A percentile compares a stretch with the other conserved stretches of the same genome.
These are phyloP conservation scores for Glycyrrhiza uralensis DNA, from an alignment of 306 rosid genomes.

Conservation along the genomic window DNA sequence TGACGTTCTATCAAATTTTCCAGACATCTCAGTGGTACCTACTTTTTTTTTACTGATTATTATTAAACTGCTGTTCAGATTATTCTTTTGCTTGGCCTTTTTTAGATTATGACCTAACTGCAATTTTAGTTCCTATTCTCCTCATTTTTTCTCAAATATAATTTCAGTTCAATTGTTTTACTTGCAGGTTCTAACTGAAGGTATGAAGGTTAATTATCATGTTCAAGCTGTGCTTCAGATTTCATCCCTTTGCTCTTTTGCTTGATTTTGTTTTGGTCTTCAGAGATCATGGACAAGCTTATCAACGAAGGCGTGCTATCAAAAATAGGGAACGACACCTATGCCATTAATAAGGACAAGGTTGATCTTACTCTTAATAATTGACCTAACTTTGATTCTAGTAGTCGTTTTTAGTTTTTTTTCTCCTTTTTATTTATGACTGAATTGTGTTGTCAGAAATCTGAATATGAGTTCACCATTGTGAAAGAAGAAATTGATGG, in stretches of 20 bases:
- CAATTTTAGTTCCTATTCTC: constrained; percentile 5
- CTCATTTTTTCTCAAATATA: constrained; percentile 1
- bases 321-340: constrained; percentile 56
- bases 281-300: constrained; percentile 78
- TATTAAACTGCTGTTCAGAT: not conserved
- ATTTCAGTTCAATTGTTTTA: constrained; percentile 27
- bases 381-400: not conserved
- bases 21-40: constrained; percentile 82
- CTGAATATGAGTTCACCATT: constrained; percentile 56
- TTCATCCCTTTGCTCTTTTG: constrained; percentile 20
- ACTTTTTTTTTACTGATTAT: constrained; percentile 11
- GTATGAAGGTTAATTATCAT: constrained; percentile 34
- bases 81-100: not conserved
- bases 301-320: constrained; percentile 61
- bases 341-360: constrained; percentile 61
- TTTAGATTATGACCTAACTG: not conserved
- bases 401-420: not conserved
- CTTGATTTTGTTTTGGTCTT: constrained; percentile 32
- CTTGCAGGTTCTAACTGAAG: constrained; percentile 79
- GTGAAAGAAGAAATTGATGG: constrained; percentile 76
- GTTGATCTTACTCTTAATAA: constrained; percentile 30
- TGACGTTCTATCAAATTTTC: constrained; percentile 78
- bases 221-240: constrained; percentile 11
- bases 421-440: not conserved
- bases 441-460: constrained; percentile 42